phyloP scores from a whole-genome alignment of 2,329 filamentous ascomycete species.

The Sarocladium brachiariae region DNA sequence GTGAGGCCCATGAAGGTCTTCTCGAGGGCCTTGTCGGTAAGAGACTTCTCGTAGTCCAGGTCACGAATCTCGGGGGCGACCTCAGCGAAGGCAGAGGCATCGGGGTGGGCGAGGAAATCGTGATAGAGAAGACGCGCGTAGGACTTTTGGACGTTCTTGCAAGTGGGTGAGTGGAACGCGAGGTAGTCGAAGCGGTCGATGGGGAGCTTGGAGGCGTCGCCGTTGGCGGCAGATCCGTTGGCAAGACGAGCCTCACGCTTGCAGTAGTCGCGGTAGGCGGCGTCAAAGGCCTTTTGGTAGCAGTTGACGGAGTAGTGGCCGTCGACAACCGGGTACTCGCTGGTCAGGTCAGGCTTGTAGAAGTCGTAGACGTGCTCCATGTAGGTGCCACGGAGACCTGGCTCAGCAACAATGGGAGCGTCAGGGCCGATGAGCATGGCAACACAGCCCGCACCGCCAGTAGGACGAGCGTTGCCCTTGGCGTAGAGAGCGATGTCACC shows the following conservation, averaged over 20 bases:
- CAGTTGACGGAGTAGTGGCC: constrained; percentile 77
- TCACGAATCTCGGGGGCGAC: constrained; percentile 70
- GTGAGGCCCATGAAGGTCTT: constrained; percentile 80
- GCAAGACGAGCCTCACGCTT: constrained; percentile 60
- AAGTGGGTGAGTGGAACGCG: constrained; percentile 76
- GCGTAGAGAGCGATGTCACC: constrained; percentile 82
- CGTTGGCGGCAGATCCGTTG: constrained; percentile 50
- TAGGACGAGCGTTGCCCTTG: constrained; percentile 75
- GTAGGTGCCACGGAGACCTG: constrained; percentile 72
- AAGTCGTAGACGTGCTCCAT: constrained; percentile 84
- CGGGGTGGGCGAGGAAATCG: constrained; percentile 69
- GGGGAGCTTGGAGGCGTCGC: constrained; percentile 45
- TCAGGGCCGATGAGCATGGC: constrained; percentile 74
- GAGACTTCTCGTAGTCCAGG: constrained; percentile 71
- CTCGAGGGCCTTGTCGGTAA: constrained; percentile 76
- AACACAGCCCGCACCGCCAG: constrained; percentile 72
- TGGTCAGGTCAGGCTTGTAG: constrained; percentile 83
- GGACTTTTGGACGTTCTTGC: constrained; percentile 82
- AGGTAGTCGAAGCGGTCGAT: constrained; percentile 81
- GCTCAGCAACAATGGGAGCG: constrained; percentile 69
- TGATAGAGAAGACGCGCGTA: constrained; percentile 81
- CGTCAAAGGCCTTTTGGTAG: constrained; percentile 75
- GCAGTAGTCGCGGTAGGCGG: constrained; percentile 74
- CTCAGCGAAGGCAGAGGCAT: constrained; percentile 61
- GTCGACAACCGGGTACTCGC: constrained; percentile 81